These are phyloP conservation scores for Hexamita inflata DNA, from an alignment of 208 protist genomes.

Conservation along the genomic window DNA sequence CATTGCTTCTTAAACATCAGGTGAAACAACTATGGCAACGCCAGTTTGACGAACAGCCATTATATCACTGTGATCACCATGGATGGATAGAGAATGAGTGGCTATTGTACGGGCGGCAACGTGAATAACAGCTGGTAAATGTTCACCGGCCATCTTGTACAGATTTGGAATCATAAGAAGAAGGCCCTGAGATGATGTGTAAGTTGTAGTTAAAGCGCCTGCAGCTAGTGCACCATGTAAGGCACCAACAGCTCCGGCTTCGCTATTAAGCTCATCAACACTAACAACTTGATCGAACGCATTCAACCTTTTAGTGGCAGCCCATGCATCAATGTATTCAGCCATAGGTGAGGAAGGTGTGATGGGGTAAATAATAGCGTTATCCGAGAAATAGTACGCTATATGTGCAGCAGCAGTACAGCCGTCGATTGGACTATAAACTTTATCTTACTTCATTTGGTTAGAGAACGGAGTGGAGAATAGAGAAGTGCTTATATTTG, in stretches of 20 bases:
- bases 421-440: constrained; percentile 36
- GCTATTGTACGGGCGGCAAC: constrained; percentile 51
- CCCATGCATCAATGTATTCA: constrained; percentile 51
- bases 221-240: constrained; percentile 48
- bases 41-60: constrained; percentile 51
- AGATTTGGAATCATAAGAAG: constrained; percentile 63
- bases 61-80: constrained; percentile 56
- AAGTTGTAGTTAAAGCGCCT: constrained; percentile 47
- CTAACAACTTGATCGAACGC: constrained; percentile 47
- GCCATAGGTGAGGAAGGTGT: constrained; percentile 55
- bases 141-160: constrained; percentile 59
- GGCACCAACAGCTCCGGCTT: constrained; percentile 54
- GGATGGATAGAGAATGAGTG: constrained; percentile 53
- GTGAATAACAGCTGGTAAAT: constrained; percentile 54
- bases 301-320: constrained; percentile 43
- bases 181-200: constrained; percentile 58
- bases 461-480: no score
- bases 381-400: constrained; percentile 36
- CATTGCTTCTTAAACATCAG: constrained; percentile 49
- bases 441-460: no score
- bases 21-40: constrained; percentile 47
- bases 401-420: constrained; percentile 36
- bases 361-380: constrained; percentile 29
- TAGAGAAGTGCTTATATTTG: no score
- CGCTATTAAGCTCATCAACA: constrained; percentile 50